Conservation (phyloP, 2,329 filamentous ascomycete species). For the Stromatinia cepivora region DNA sequence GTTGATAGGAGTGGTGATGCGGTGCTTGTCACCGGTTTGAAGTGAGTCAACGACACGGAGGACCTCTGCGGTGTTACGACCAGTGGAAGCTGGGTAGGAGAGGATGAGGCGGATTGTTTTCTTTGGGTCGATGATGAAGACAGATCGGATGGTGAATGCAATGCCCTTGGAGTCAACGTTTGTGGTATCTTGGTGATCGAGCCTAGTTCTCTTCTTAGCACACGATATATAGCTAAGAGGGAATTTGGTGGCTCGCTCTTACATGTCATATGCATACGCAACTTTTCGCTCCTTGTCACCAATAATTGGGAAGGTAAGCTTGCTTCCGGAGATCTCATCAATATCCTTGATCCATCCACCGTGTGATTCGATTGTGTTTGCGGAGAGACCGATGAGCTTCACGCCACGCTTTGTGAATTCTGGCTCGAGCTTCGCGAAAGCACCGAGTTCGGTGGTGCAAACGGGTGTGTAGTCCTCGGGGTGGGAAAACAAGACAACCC, state of each 20-base stretch:
- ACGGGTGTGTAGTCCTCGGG: slow-evolving; percentile 92
- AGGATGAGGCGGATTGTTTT: slow-evolving; percentile 94
- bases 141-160: slow-evolving; percentile 90
- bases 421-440: slow-evolving; percentile 83
- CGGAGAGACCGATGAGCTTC: slow-evolving; percentile 87
- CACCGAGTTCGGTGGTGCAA: slow-evolving; percentile 93
- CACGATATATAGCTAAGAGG: neutral
- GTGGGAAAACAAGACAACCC: slow-evolving; percentile 83
- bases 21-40: slow-evolving; percentile 84
- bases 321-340: slow-evolving; percentile 71
- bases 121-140: slow-evolving; percentile 91
- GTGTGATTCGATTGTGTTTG: slow-evolving; percentile 83
- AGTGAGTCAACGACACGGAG: slow-evolving; percentile 77
- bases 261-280: slow-evolving; percentile 77
- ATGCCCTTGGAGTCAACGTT: slow-evolving; percentile 81
- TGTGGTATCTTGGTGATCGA: slow-evolving; percentile 78
- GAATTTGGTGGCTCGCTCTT: slow-evolving; percentile 38
- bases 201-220: slow-evolving; percentile 45
- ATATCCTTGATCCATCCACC: slow-evolving; percentile 90
- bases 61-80: slow-evolving; percentile 78
- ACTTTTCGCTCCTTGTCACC: slow-evolving; percentile 78
- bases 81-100: slow-evolving; percentile 88
- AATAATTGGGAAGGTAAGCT: slow-evolving; percentile 76
- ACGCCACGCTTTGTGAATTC: slow-evolving; percentile 85
- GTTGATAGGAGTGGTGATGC: slow-evolving; percentile 85